These are phyloP conservation scores for Mycena belliarum DNA, from an alignment of 768 basidiomycete species.

Conservation along the genomic window DNA sequence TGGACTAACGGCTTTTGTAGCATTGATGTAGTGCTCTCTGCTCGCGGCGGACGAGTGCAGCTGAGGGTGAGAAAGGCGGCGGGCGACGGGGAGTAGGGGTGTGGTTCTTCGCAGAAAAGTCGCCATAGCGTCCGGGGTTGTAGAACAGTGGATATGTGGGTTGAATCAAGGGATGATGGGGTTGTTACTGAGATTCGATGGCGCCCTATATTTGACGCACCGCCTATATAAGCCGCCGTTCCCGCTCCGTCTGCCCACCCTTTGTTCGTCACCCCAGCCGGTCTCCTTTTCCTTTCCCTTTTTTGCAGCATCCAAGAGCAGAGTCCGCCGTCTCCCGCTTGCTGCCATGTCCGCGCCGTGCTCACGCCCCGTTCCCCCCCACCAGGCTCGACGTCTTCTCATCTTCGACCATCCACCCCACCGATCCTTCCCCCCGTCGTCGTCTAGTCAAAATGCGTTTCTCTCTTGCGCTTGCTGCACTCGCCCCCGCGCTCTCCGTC, in stretches of 20 bases:
- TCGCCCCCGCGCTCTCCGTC: constrained; percentile 39
- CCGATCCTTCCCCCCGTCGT: constrained; percentile 26
- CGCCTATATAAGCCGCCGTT: background rate
- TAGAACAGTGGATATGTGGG: no score
- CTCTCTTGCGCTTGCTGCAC: constrained; percentile 43
- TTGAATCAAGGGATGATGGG: no score
- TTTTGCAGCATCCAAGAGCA: constrained; percentile 46
- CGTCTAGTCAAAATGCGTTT: constrained; percentile 54
- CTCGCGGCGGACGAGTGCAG: constrained; percentile 41
- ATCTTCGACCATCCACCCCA: constrained; percentile 24
- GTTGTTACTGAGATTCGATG: constrained; percentile 1
- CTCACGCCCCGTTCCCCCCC: constrained; percentile 8
- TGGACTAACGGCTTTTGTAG: constrained; percentile 43
- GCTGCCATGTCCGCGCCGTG: background rate
- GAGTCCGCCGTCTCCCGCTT: constrained; percentile 32
- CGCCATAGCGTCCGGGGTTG: constrained; percentile 2
- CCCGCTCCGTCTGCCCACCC: background rate
- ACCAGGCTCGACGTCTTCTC: constrained; percentile 37
- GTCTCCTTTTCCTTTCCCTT: no score
- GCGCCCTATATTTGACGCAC: background rate
- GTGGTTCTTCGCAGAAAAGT: no score
- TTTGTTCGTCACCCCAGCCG: constrained; percentile 29
- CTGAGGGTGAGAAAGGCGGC: background rate
- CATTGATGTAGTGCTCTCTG: constrained; percentile 45
- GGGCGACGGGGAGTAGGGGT: no score